Conservation (phyloP, 2,329 filamentous ascomycete species). For the Pyricularia pennisetigena region DNA sequence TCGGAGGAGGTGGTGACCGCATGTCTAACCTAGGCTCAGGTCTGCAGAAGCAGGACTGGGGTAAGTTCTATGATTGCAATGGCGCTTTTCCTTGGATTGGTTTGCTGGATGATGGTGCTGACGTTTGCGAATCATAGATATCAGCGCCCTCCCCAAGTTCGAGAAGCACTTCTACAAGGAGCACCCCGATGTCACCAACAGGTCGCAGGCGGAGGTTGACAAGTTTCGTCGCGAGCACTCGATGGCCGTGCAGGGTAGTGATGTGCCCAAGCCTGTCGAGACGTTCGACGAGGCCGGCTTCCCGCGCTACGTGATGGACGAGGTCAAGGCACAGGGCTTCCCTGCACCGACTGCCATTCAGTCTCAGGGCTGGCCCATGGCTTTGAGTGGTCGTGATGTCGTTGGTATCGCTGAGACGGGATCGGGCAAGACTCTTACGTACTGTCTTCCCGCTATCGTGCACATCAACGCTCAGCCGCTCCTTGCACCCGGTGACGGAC, state of each 20-base stretch:
- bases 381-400: constrained; percentile 92
- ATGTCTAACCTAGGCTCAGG: constrained; percentile 87
- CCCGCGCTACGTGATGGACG: constrained; percentile 92
- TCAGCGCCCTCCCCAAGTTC: constrained; percentile 78
- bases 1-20: constrained; percentile 72
- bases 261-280: constrained; percentile 89
- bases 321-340: constrained; percentile 98
- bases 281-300: constrained; percentile 98
- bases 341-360: constrained; percentile 90
- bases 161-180: constrained; percentile 99
- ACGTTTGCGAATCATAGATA: constrained; percentile 40
- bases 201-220: constrained; percentile 71
- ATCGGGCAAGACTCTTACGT: constrained; percentile 97
- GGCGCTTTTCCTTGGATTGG: constrained; percentile 13
- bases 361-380: constrained; percentile 98
- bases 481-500: constrained; percentile 86
- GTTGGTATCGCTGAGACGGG: constrained; percentile 99
- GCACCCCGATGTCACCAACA: constrained; percentile 64
- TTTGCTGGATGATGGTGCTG: not conserved
- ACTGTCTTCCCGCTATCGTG: constrained; percentile 95
- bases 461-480: constrained; percentile 99
- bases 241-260: constrained; percentile 70
- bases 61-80: constrained; percentile 42
- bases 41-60: constrained; percentile 82
- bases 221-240: constrained; percentile 78